Evolutionary conservation across 352 stramenopile species (phyloP).

Genomic region (Globisporangium parvum): DNA sequence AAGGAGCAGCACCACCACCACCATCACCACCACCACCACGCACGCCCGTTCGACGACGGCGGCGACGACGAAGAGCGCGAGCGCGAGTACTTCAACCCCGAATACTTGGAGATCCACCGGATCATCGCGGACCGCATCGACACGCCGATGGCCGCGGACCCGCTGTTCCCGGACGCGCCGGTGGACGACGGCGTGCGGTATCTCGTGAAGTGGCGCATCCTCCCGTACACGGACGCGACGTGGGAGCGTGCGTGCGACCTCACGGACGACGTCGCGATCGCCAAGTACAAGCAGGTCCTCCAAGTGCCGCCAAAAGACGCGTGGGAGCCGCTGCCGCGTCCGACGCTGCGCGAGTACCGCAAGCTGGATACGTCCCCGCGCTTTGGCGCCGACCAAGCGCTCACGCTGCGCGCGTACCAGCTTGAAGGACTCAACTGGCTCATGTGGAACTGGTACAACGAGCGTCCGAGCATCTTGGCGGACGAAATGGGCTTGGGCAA

Average conservation of each 20-base stretch:
- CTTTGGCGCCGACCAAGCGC: constrained; percentile 70
- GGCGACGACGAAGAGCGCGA: constrained; percentile 34
- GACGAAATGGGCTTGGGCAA: constrained; percentile 93
- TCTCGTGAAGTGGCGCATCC: constrained; percentile 84
- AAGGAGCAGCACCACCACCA: constrained; percentile 54
- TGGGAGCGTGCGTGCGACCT: constrained; percentile 86
- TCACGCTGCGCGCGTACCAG: constrained; percentile 78
- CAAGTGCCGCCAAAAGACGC: constrained; percentile 53
- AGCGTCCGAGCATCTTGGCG: constrained; percentile 80
- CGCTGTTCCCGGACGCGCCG: constrained; percentile 46
- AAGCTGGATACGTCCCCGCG: constrained; percentile 75
- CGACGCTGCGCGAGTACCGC: constrained; percentile 76
- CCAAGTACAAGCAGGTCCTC: constrained; percentile 55
- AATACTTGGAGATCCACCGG: constrained; percentile 87
- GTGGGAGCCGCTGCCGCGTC: constrained; percentile 54
- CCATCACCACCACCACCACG: constrained; percentile 30
- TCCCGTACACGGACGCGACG: constrained; percentile 82
- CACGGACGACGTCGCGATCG: constrained; percentile 79
- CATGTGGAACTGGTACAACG: constrained; percentile 89
- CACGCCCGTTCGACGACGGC: constrained; percentile 24
- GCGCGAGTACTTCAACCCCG: constrained; percentile 86
- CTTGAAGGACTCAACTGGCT: constrained; percentile 88
- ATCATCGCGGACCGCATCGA: constrained; percentile 78
- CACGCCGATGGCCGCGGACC: constrained; percentile 38
- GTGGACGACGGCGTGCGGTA: constrained; percentile 86